Evolutionary conservation across 2,329 filamentous ascomycete genomes (phyloP), one percentile per base, ranked within the genome.

Genomic region (Arthrocladium fulminans): DNA sequence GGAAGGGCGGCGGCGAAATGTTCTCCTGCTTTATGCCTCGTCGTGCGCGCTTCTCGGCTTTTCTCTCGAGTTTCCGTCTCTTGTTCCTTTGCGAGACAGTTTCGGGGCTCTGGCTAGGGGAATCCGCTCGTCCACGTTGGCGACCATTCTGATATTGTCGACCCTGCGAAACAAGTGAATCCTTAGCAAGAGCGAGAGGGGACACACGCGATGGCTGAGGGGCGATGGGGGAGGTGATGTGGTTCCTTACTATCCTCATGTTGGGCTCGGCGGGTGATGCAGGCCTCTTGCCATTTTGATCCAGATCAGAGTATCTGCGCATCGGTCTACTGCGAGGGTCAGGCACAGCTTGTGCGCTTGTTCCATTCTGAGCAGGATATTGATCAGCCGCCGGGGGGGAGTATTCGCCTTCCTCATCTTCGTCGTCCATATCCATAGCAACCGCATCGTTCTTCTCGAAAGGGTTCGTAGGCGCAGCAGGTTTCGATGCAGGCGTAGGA

Each of bases 171-270:
- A 74, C 60, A 43, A 68, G 64, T 51, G 73, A 67, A 46, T 69
- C 65, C 60, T 77, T 78, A 48, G 73, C 63, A 38, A 71, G 68
- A 49, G 76, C 73, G 52, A 80, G 65, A 40, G 76, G 75, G 22
- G 77, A 78, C 20, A 80, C 80, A 60, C 86, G 83, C 42, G 81
- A 80, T 46, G 86, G 84, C 60, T 86, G 85, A 22, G 86, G 85
- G 45, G 86, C 86, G 60, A 83, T 69, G 35, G 83, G 84, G 29
- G 81, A 82, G 44, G 81, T 77, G 59, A 89, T 82, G 62, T 88
- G 83, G 57, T 81, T 82, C 60, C 81, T 80, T 58, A 89, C 73
- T 50, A 89, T 70, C 45, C 81, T 80, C 53, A 83, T 75, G 45
- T 77, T 66, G 46, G 67, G 45, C 41, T 54, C 55, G 10, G 48